Evolutionary conservation across 768 basidiomycete genomes (phyloP).

Genomic region (Pulveroboletus sp.): DNA sequence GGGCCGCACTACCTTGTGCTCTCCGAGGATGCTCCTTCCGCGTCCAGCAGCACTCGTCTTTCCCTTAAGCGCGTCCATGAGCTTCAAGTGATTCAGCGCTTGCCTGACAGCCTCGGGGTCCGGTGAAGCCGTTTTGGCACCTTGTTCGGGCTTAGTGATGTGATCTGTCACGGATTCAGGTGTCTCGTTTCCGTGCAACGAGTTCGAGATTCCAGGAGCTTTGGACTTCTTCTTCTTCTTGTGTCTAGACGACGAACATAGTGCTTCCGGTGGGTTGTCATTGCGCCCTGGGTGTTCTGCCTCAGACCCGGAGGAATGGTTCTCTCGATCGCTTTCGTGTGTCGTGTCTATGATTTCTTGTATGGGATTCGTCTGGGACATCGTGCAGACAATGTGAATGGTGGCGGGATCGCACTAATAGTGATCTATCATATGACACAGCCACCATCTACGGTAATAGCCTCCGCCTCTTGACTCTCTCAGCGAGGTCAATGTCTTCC

Average conservation of each 20-base stretch:
- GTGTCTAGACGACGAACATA: conserved; percentile 45
- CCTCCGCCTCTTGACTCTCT: conserved; percentile 41
- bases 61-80: conserved; percentile 82
- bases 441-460: conserved; percentile 8
- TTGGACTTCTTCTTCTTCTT: conserved; percentile 92
- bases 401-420: background rate
- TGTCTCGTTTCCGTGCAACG: conserved; percentile 47
- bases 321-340: conserved; percentile 33
- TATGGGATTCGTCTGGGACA: conserved; percentile 37
- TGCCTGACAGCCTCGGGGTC: conserved; percentile 64
- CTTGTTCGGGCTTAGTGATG: conserved; percentile 57
- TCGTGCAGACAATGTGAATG: conserved; percentile 1
- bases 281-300: conserved; percentile 21
- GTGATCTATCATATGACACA: conserved; percentile 8
- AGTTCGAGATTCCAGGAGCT: conserved; percentile 46
- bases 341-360: conserved; percentile 40
- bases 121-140: conserved; percentile 38
- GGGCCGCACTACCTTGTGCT: conserved; percentile 68
- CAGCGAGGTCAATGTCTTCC: conserved; percentile 29
- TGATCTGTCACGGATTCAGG: conserved; percentile 61
- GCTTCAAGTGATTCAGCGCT: conserved; percentile 71
- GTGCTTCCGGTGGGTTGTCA: conserved; percentile 10
- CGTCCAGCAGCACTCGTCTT: conserved; percentile 72
- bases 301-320: conserved; percentile 28
- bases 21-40: conserved; percentile 76